Percentiles rank a stretch among this genome's conserved stretches.
Conservation (phyloP, 176 grass and related monocot species). For the Eleusine indica region DNA sequence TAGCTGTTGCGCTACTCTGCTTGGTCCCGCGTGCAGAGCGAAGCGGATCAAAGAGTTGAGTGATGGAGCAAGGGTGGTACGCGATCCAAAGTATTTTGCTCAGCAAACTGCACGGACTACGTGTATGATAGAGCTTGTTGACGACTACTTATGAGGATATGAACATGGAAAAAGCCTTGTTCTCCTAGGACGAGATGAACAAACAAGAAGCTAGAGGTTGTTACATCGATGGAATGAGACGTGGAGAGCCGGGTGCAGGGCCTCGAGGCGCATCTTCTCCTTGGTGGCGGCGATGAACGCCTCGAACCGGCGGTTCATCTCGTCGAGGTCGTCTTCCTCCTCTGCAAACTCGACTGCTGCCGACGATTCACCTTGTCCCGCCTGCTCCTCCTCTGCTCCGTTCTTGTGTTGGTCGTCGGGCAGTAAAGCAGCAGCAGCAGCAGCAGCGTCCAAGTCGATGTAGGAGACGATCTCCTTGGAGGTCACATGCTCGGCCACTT, state of each 20-base stretch:
- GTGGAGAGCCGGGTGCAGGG: neutral
- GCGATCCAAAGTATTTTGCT: no score
- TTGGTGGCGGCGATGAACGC: conserved; percentile 65
- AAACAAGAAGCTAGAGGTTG: no score
- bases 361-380: neutral
- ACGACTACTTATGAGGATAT: no score
- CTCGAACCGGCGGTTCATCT: conserved; percentile 41
- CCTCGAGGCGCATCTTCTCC: conserved; percentile 50
- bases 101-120: no score
- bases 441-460: neutral
- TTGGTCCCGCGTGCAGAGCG: no score
- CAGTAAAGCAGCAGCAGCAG: no score
- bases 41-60: no score
- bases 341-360: neutral
- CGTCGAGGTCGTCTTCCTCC: neutral
- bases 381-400: neutral
- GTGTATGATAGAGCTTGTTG: no score
- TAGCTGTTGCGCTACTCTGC: no score
- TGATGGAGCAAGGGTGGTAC: no score
- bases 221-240: neutral
- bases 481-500: neutral
- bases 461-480: neutral
- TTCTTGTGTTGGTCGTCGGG: neutral
- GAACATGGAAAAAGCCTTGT: no score
- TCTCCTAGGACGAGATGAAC: no score